Percentiles rank a stretch among this genome's conserved stretches.
These are phyloP conservation scores for Aspergillus quadricinctus DNA, from an alignment of 2,329 filamentous ascomycete genomes.

Conservation along the genomic window DNA sequence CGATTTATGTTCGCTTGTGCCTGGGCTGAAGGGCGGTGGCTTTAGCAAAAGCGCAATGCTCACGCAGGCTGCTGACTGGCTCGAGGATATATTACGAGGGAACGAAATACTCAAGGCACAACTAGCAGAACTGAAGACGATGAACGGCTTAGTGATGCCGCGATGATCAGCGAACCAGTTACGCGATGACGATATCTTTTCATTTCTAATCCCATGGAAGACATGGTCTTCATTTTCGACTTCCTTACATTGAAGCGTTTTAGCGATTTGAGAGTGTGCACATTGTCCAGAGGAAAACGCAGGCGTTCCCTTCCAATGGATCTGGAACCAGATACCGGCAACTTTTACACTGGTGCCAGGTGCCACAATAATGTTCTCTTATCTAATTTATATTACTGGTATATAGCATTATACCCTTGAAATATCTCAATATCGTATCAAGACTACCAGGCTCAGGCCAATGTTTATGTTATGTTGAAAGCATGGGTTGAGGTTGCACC, in stretches of 20 bases:
- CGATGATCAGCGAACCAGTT: slow-evolving; percentile 22
- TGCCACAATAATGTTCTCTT: background rate
- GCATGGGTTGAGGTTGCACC: background rate
- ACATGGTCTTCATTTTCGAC: background rate
- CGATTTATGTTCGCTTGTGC: slow-evolving; percentile 71
- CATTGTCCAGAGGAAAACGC: slow-evolving; percentile 10
- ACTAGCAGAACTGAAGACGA: slow-evolving; percentile 45
- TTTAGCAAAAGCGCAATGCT: slow-evolving; percentile 82
- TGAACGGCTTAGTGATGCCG: slow-evolving; percentile 35
- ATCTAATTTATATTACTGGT: background rate
- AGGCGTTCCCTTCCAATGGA: slow-evolving; percentile 18
- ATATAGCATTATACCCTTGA: background rate
- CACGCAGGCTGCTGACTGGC: slow-evolving; percentile 68
- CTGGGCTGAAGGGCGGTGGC: slow-evolving; percentile 66
- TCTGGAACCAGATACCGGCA: slow-evolving; percentile 18
- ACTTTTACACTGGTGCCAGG: slow-evolving; percentile 2
- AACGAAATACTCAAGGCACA: slow-evolving; percentile 60
- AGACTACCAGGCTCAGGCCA: background rate
- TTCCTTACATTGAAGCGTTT: slow-evolving; percentile 17
- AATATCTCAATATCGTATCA: background rate
- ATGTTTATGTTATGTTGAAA: background rate
- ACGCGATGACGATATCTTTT: slow-evolving; percentile 18
- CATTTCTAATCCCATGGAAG: slow-evolving; percentile 6
- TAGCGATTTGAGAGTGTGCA: slow-evolving; percentile 18
- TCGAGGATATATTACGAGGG: slow-evolving; percentile 67